These are phyloP conservation scores for Solanum ahanhuiri DNA, from an alignment of 257 asterid species.

Conservation along the genomic window DNA sequence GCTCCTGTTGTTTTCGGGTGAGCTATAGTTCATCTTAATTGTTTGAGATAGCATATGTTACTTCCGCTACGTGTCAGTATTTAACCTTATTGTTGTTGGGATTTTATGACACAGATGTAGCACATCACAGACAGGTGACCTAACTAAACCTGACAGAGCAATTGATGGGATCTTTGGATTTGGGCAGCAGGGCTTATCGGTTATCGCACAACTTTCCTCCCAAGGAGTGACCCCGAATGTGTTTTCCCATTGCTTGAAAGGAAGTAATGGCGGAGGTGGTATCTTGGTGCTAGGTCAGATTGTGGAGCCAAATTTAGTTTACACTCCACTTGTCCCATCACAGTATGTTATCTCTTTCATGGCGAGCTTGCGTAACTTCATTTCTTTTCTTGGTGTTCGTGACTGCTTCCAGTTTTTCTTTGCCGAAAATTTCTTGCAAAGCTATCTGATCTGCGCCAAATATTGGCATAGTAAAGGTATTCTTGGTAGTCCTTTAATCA, in stretches of 20 bases:
- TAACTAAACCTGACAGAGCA: slow-evolving; percentile 89
- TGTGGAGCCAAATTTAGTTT: slow-evolving; percentile 80
- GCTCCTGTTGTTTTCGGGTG: slow-evolving; percentile 88
- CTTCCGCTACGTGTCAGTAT: not conserved
- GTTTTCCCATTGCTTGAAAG: slow-evolving; percentile 89
- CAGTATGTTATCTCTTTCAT: slow-evolving; percentile 51
- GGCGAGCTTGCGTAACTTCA: not conserved
- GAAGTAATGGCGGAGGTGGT: slow-evolving; percentile 77
- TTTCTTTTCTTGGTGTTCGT: not conserved
- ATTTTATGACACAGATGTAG: slow-evolving; percentile 68
- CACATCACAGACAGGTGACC: slow-evolving; percentile 86
- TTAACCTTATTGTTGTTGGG: slow-evolving; percentile 45
- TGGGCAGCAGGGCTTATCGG: slow-evolving; percentile 91
- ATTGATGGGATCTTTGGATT: slow-evolving; percentile 98
- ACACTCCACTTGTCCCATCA: slow-evolving; percentile 88
- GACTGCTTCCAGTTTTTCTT: not conserved
- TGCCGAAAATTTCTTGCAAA: not conserved
- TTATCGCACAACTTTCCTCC: slow-evolving; percentile 79
- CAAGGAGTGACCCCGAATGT: slow-evolving; percentile 68
- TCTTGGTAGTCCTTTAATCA: not conserved
- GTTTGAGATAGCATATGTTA: not conserved
- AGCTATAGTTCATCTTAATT: slow-evolving; percentile 11
- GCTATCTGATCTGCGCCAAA: not conserved
- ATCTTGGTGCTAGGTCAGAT: slow-evolving; percentile 84
- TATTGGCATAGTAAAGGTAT: not conserved